Percentiles rank a stretch among this genome's conserved stretches.
Conservation (phyloP, 352 stramenopile species). For the Globisporangium alternatum region DNA sequence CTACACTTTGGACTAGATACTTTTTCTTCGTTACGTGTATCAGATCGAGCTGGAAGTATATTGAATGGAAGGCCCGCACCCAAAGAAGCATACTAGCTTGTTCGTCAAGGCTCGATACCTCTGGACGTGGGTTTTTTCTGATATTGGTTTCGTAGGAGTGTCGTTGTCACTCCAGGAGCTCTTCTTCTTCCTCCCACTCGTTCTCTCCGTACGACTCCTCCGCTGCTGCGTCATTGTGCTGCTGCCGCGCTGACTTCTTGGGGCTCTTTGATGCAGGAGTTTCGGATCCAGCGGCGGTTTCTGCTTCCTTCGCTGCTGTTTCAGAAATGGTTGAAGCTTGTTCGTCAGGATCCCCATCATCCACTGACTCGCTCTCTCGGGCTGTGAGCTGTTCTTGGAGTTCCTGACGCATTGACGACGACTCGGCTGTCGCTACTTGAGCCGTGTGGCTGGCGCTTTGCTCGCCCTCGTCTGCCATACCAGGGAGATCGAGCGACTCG, state of each 20-base stretch:
- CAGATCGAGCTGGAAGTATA: neutral
- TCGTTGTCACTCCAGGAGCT: slow-evolving; percentile 23
- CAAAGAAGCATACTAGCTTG: neutral
- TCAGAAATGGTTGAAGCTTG: neutral
- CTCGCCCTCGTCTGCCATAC: slow-evolving; percentile 24
- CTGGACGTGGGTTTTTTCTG: too few relatives aligned
- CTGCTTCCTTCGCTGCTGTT: neutral
- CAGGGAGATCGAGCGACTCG: slow-evolving; percentile 58
- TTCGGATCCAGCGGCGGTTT: neutral
- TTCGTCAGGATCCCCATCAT: neutral
- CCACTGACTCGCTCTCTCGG: neutral
- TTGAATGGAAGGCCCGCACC: neutral
- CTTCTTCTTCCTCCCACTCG: slow-evolving; percentile 65
- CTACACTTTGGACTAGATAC: neutral
- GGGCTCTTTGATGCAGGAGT: slow-evolving; percentile 16
- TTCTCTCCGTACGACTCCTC: slow-evolving; percentile 60
- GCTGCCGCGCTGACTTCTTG: slow-evolving; percentile 10
- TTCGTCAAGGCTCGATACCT: too few relatives aligned
- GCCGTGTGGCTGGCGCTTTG: neutral
- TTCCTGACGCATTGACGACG: neutral
- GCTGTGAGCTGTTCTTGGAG: neutral
- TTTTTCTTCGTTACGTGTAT: neutral
- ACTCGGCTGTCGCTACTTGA: neutral
- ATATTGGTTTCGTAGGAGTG: too few relatives aligned
- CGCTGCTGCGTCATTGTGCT: slow-evolving; percentile 2